Conservation (phyloP, 2,329 filamentous ascomycete genomes). For the Rachicladosporium sp. region DNA sequence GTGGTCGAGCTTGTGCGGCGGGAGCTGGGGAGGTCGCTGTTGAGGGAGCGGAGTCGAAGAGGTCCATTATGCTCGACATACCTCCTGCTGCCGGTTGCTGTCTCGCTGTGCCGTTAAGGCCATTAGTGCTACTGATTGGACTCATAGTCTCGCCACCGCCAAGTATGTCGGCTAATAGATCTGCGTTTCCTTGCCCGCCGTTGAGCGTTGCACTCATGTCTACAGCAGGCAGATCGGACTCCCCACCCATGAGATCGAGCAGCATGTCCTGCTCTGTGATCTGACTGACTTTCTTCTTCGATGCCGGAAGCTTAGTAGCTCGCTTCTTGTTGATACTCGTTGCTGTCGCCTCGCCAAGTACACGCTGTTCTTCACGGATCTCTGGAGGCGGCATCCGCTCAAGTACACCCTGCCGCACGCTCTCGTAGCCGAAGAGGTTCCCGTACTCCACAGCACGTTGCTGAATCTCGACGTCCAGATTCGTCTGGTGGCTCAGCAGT, state of each 20-base stretch:
- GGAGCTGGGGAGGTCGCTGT: slow-evolving; percentile 19
- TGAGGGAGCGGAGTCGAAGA: slow-evolving; percentile 50
- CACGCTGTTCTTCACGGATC: slow-evolving; percentile 87
- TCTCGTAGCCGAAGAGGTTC: slow-evolving; percentile 84
- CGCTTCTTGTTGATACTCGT: slow-evolving; percentile 23
- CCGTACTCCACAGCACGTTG: slow-evolving; percentile 91
- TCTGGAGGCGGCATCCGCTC: slow-evolving; percentile 98
- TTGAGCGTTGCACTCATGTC: slow-evolving; percentile 43
- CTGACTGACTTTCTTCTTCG: slow-evolving; percentile 61
- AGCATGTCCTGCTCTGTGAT: slow-evolving; percentile 84
- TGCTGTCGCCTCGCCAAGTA: slow-evolving; percentile 62
- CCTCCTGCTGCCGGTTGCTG: slow-evolving; percentile 5
- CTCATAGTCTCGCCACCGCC: slow-evolving; percentile 46
- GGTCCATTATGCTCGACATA: slow-evolving; percentile 67
- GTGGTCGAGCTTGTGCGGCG: slow-evolving; percentile 22
- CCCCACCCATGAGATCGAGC: slow-evolving; percentile 79
- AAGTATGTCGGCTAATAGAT: slow-evolving; percentile 83
- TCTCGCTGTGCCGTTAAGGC: slow-evolving; percentile 8
- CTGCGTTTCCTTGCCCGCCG: slow-evolving; percentile 54
- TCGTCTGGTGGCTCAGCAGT: slow-evolving; percentile 65
- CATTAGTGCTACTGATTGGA: slow-evolving; percentile 19
- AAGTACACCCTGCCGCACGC: slow-evolving; percentile 76
- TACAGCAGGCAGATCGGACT: slow-evolving; percentile 46
- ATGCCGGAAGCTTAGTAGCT: slow-evolving; percentile 44
- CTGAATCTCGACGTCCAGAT: slow-evolving; percentile 89